phyloP scores from a whole-genome alignment of 805 yeast genomes.

The Wickerhamiella alocasiicola region DNA sequence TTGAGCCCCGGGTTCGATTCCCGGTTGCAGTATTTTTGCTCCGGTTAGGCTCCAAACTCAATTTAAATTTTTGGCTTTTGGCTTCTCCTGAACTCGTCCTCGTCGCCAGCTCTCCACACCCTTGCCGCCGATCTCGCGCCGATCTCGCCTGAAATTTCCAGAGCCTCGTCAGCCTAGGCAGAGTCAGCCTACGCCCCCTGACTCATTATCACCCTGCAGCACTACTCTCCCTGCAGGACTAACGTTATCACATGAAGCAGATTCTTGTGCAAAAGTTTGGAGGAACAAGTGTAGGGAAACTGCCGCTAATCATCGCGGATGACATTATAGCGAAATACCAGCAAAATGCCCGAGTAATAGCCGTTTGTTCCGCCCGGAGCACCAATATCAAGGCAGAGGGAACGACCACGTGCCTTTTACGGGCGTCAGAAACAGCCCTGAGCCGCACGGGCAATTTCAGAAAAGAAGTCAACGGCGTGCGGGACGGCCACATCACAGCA shows the following conservation, averaged over 20 bases:
- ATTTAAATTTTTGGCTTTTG: too few relatives aligned
- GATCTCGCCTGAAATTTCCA: too few relatives aligned
- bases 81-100: too few relatives aligned
- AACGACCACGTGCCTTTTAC: constrained; percentile 74
- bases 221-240: too few relatives aligned
- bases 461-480: constrained; percentile 49
- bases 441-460: constrained; percentile 30
- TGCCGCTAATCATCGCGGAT: constrained; percentile 72
- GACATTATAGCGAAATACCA: constrained; percentile 60
- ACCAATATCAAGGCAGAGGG: constrained; percentile 88
- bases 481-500: constrained; percentile 66
- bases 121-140: too few relatives aligned
- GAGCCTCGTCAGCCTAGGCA: too few relatives aligned
- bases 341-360: constrained; percentile 55
- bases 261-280: constrained; percentile 93
- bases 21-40: constrained; percentile 24
- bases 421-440: constrained; percentile 58
- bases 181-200: too few relatives aligned
- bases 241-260: constrained; percentile 19
- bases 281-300: constrained; percentile 94
- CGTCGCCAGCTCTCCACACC: too few relatives aligned
- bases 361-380: constrained; percentile 92
- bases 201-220: too few relatives aligned
- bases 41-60: neutral
- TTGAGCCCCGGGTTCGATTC: constrained; percentile 29